phyloP scores from a whole-genome alignment of 257 asterid genomes.

The Lycium ferocissimum region DNA sequence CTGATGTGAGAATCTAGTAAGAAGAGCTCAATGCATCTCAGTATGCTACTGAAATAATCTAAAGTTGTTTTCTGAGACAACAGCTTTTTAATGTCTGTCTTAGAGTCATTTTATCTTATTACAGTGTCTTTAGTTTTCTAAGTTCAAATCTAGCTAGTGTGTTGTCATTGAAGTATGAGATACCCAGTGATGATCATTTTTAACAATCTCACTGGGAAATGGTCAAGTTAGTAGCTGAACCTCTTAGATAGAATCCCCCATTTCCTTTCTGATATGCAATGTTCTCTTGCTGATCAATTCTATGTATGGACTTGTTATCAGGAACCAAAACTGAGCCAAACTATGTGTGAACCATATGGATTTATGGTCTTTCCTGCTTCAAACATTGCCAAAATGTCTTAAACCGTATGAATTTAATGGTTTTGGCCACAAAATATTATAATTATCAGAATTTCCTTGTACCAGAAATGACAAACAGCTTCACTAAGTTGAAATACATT shows the following conservation, averaged over 20 bases:
- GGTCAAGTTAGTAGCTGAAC: slow-evolving; percentile 15
- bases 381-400: not conserved
- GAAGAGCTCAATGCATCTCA: not conserved
- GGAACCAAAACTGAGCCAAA: not conserved
- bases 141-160: not conserved
- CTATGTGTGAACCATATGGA: not conserved
- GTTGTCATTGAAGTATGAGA: not conserved
- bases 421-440: too few relatives aligned
- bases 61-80: slow-evolving; percentile 37
- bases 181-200: slow-evolving; percentile 34
- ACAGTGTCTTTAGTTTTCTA: not conserved
- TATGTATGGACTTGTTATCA: not conserved
- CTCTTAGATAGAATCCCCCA: slow-evolving; percentile 9
- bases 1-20: slow-evolving; percentile 25
- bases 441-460: not conserved
- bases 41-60: not conserved
- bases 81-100: slow-evolving; percentile 45
- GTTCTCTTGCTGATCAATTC: not conserved
- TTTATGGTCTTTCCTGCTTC: not conserved
- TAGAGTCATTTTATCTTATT: slow-evolving; percentile 13
- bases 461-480: not conserved
- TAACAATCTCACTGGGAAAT: slow-evolving; percentile 28
- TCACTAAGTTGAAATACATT: not conserved
- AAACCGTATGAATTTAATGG: not conserved
- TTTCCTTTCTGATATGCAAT: not conserved